A percentile compares a stretch with the other conserved stretches of the same genome.
These are phyloP conservation scores for Coelastrella sp. DNA, from an alignment of 139 green algal species.

Conservation along the genomic window DNA sequence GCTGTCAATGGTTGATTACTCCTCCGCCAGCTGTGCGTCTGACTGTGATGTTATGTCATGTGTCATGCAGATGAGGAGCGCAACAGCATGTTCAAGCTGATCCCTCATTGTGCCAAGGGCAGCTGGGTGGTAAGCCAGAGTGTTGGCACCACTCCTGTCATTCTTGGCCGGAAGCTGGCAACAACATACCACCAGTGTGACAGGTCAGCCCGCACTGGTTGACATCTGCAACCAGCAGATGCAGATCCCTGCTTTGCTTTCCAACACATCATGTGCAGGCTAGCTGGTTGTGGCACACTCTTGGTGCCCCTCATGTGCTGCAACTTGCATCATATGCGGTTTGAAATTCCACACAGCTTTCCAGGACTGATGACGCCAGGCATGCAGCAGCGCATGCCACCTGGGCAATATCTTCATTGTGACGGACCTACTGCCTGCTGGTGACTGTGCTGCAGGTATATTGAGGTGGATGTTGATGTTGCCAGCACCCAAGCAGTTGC, in stretches of 20 bases:
- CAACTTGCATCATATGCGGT: too few species aligned
- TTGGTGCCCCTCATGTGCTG: neutral
- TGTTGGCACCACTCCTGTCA: slow-evolving; percentile 64
- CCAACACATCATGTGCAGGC: neutral
- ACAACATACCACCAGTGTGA: slow-evolving; percentile 19
- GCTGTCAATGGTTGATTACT: too few species aligned
- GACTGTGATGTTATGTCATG: too few species aligned
- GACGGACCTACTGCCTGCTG: neutral
- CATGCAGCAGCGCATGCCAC: neutral
- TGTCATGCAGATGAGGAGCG: slow-evolving; percentile 44
- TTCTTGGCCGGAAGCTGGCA: slow-evolving; percentile 57
- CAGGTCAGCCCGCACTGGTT: neutral
- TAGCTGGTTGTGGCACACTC: neutral
- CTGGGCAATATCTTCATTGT: neutral
- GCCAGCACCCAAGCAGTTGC: slow-evolving; percentile 32
- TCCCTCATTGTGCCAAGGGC: slow-evolving; percentile 52
- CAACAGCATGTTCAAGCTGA: slow-evolving; percentile 63
- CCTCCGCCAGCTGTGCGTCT: too few species aligned
- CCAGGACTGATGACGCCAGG: too few species aligned
- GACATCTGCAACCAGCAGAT: neutral
- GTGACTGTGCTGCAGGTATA: slow-evolving; percentile 10
- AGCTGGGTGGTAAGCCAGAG: slow-evolving; percentile 63
- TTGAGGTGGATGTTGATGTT: slow-evolving; percentile 48
- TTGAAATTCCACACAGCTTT: too few species aligned
- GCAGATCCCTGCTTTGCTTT: neutral